phyloP scores from a whole-genome alignment of 768 basidiomycete genomes.

The Omphalotus guepiniiformis region DNA sequence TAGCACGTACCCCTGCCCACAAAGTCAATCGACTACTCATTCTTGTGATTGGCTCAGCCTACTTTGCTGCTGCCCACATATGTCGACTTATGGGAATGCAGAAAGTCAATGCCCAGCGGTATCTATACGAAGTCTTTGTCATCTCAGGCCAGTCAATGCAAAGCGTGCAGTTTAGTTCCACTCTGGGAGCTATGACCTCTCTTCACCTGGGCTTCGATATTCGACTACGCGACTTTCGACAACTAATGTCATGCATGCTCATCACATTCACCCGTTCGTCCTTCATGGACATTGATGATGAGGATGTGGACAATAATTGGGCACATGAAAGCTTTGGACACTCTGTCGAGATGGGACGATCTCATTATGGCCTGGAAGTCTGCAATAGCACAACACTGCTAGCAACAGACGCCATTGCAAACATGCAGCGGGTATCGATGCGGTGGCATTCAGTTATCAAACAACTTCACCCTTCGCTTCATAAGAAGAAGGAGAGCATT shows the following conservation, averaged over 20 bases:
- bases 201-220: background rate
- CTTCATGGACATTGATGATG: background rate
- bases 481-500: too few species aligned
- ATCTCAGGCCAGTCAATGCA: background rate
- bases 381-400: background rate
- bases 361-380: background rate
- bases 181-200: background rate
- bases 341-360: background rate
- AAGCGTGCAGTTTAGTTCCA: background rate
- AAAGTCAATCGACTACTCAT: conserved; percentile 3
- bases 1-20: conserved; percentile 8
- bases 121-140: conserved; percentile 3
- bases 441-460: background rate
- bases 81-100: background rate
- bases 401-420: background rate
- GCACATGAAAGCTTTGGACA: background rate
- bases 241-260: background rate
- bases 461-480: background rate
- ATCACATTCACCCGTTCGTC: background rate
- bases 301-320: background rate
- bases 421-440: background rate
- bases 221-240: background rate
- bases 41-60: background rate
- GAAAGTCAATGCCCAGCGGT: background rate
- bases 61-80: conserved; percentile 1